Evolutionary conservation across 225 moss, liverwort and hornwort species (phyloP).

Genomic region (Thuidium tamariscinum): DNA sequence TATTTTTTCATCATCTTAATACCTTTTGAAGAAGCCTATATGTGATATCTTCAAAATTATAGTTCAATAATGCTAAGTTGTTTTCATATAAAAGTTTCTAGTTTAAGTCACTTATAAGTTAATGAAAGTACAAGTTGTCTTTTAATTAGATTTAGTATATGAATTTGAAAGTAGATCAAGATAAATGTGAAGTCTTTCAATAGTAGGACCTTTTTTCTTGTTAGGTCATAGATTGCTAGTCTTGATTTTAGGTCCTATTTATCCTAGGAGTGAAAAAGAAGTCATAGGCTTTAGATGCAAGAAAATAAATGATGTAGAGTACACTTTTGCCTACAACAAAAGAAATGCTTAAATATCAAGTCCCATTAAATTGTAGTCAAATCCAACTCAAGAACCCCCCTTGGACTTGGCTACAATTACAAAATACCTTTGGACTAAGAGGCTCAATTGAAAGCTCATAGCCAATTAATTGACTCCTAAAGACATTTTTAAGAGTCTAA

Average conservation of each 20-base stretch:
- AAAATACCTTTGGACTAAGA: not conserved
- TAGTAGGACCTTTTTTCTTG: too few relatives aligned
- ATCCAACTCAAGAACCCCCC: fast-evolving
- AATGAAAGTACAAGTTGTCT: too few relatives aligned
- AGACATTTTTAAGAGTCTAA: too few relatives aligned
- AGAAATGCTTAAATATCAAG: not conserved
- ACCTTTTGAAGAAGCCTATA: not conserved
- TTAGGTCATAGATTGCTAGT: not conserved
- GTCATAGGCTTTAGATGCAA: fast-evolving
- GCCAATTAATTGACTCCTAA: not conserved
- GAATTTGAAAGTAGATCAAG: not conserved
- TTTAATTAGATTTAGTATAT: not conserved
- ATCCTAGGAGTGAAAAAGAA: not conserved
- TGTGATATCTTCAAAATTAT: not conserved
- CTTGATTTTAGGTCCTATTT: not conserved
- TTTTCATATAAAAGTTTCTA: not conserved
- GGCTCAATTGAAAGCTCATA: too few relatives aligned
- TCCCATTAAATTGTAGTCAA: fast-evolving
- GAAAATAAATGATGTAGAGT: fast-evolving
- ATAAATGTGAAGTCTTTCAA: fast-evolving
- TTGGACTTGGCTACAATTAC: fast-evolving
- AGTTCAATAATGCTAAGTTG: not conserved
- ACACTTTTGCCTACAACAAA: not conserved
- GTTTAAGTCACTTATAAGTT: not conserved
- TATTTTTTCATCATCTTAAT: not conserved